These are phyloP conservation scores for Avena atlantica DNA, from an alignment of 176 grass and related monocot genomes.

Conservation along the genomic window DNA sequence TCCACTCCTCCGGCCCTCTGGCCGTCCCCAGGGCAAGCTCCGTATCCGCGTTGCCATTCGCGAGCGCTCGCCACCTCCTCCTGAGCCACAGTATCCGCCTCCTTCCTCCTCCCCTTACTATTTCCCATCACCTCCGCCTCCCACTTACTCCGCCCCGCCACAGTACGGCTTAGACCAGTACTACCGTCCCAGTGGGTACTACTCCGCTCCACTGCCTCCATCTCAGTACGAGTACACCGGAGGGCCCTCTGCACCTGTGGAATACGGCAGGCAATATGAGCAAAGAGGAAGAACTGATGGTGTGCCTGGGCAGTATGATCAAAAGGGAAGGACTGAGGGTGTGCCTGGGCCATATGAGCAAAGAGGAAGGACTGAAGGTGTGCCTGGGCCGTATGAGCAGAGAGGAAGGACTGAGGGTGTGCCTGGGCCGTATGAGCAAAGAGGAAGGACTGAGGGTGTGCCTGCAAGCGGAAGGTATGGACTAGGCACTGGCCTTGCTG, in stretches of 20 bases:
- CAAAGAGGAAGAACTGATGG: constrained; percentile 17
- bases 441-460: constrained; percentile 38
- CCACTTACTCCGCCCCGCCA: constrained; percentile 58
- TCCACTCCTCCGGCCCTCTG: constrained; percentile 79
- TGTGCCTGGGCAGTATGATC: not conserved
- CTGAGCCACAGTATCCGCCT: constrained; percentile 72
- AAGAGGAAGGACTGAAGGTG: not conserved
- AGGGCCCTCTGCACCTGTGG: constrained; percentile 74
- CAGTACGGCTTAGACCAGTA: constrained; percentile 61
- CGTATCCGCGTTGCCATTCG: constrained; percentile 70
- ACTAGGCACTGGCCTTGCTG: constrained; percentile 70
- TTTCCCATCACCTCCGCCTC: constrained; percentile 61
- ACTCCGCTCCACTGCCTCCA: constrained; percentile 52
- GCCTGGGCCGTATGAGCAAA: constrained; percentile 51
- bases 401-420: constrained; percentile 4
- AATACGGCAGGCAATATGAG: constrained; percentile 66
- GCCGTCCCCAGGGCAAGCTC: constrained; percentile 88
- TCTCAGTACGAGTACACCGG: constrained; percentile 52
- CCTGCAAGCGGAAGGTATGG: constrained; percentile 53
- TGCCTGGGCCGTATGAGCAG: constrained; percentile 49
- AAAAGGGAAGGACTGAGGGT: constrained; percentile 13
- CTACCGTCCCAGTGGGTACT: constrained; percentile 56
- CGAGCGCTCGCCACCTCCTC: constrained; percentile 62
- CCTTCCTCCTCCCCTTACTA: constrained; percentile 61
- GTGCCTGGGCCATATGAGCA: not conserved